Conservation (phyloP, 306 rosid genomes). For the Quercus rubra region DNA sequence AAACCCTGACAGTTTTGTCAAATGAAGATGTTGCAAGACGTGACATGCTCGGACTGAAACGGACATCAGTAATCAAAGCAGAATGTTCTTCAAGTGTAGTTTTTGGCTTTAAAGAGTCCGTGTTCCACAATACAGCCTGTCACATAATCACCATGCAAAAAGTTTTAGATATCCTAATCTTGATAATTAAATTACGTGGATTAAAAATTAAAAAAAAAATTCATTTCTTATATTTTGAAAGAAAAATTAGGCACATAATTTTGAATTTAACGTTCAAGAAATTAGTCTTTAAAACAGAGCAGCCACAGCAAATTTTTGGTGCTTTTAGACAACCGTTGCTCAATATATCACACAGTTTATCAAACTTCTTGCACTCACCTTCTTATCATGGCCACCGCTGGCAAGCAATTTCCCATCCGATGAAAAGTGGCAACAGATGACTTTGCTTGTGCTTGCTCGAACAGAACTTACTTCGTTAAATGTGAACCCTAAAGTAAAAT, state of each 20-base stretch:
- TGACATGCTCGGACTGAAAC: constrained; percentile 86
- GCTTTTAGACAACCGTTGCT: background rate
- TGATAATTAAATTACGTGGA: background rate
- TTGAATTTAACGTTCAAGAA: constrained; percentile 16
- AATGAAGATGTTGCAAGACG: constrained; percentile 96
- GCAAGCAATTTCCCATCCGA: constrained; percentile 95
- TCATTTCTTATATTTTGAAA: constrained; percentile 1
- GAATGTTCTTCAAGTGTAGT: constrained; percentile 82
- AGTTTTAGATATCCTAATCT: constrained; percentile 13
- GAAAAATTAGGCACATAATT: constrained; percentile 1
- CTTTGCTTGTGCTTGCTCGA: constrained; percentile 82
- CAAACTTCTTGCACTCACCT: constrained; percentile 40
- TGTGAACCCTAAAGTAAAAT: constrained; percentile 64
- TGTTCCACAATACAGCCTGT: constrained; percentile 89
- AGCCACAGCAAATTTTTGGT: background rate
- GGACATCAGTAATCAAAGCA: constrained; percentile 83
- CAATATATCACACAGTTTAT: background rate
- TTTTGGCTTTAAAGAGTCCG: constrained; percentile 75
- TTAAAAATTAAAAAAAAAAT: background rate
- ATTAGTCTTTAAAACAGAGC: background rate
- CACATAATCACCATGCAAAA: constrained; percentile 6
- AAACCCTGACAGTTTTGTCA: constrained; percentile 94
- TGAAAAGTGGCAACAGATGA: constrained; percentile 90
- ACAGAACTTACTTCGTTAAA: constrained; percentile 66
- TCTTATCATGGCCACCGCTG: constrained; percentile 98